phyloP scores from a whole-genome alignment of 2,329 filamentous ascomycete genomes.

The Penicillium janthinellum region DNA sequence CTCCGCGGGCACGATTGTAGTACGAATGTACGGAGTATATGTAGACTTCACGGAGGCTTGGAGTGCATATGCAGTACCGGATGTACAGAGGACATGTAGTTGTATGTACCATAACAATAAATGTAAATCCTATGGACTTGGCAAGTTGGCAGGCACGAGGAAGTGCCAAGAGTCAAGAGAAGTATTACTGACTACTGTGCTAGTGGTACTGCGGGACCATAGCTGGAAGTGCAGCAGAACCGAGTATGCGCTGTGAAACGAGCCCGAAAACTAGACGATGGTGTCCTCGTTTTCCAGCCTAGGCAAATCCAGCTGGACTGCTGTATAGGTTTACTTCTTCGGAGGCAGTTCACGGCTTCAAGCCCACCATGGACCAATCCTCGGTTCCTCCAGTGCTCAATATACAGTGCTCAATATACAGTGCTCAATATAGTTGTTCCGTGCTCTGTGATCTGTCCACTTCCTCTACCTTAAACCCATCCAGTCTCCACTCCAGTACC shows the following conservation, averaged over 20 bases:
- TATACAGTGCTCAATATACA: not conserved
- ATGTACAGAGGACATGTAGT: conserved; percentile 12
- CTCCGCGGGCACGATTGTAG: not conserved
- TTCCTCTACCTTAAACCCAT: not conserved
- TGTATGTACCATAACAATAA: not conserved
- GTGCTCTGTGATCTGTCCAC: not conserved
- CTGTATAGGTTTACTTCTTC: not conserved
- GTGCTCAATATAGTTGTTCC: not conserved
- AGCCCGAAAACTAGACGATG: not conserved
- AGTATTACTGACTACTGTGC: not conserved
- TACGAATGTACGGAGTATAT: not conserved
- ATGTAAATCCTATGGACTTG: conserved; percentile 11
- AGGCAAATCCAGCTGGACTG: not conserved
- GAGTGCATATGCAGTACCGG: not conserved
- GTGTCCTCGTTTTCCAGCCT: not conserved
- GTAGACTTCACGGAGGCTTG: not conserved
- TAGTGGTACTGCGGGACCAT: too few species aligned
- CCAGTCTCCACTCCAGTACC: not conserved
- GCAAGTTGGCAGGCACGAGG: conserved; percentile 29
- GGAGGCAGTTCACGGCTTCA: not conserved
- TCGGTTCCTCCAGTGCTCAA: not conserved
- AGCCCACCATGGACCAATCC: not conserved
- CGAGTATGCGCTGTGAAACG: not conserved
- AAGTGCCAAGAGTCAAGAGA: conserved; percentile 1
- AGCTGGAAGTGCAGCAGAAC: not conserved